Conservation (phyloP, 257 asterid genomes). For the Solanum chmielewskii region DNA sequence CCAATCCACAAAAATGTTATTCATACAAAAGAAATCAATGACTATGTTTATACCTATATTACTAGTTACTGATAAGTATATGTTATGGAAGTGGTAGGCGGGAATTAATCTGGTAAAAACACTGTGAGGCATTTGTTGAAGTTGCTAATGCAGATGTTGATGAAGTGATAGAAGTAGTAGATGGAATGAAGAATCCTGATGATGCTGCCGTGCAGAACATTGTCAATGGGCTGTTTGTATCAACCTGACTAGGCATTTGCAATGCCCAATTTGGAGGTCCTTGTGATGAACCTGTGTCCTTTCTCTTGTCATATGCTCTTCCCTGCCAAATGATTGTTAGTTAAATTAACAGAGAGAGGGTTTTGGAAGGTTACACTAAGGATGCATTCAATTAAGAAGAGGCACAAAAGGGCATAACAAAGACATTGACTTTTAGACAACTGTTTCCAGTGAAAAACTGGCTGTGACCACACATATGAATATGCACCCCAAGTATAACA, state of each 20-base stretch:
- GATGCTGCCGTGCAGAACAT: slow-evolving; percentile 59
- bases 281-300: slow-evolving; percentile 14
- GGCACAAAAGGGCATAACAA: neutral
- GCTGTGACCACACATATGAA: neutral
- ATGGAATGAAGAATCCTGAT: slow-evolving; percentile 77
- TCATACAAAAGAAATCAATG: neutral
- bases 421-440: neutral
- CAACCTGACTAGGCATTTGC: slow-evolving; percentile 26
- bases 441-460: neutral
- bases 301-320: slow-evolving; percentile 14
- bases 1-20: neutral
- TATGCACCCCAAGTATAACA: neutral
- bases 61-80: neutral
- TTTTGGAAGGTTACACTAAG: neutral
- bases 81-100: slow-evolving; percentile 22
- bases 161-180: slow-evolving; percentile 4
- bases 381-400: neutral
- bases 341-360: neutral
- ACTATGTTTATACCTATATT: neutral
- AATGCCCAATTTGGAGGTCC: slow-evolving; percentile 35
- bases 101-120: slow-evolving; percentile 17
- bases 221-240: slow-evolving; percentile 20
- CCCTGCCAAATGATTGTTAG: slow-evolving; percentile 18
- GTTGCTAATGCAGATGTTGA: slow-evolving; percentile 9
- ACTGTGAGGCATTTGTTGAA: slow-evolving; percentile 16